Evolutionary conservation across 2,329 filamentous ascomycete species (phyloP).

Genomic region (Immersiporthe knoxdaviesiana): DNA sequence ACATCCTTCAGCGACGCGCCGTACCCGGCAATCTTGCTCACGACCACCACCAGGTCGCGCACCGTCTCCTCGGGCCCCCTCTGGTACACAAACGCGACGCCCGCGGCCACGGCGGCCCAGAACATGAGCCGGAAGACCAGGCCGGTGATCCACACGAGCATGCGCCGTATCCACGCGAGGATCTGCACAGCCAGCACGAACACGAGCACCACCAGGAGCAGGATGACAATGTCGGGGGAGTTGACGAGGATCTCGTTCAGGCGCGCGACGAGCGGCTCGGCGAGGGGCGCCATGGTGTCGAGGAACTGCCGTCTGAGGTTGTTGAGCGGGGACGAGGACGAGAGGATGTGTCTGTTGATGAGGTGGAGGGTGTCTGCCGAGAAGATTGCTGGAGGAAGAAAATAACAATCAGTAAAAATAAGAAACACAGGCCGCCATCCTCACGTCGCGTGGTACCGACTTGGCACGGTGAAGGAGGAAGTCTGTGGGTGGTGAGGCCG

Average conservation of each 20-base stretch:
- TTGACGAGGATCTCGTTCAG: conserved; percentile 42
- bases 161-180: conserved; percentile 69
- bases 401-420: background rate
- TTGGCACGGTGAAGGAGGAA: background rate
- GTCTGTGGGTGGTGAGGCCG: background rate
- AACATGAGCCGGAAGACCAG: conserved; percentile 65
- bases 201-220: conserved; percentile 55
- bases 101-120: conserved; percentile 61
- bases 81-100: conserved; percentile 63
- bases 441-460: background rate
- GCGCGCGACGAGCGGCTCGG: conserved; percentile 49
- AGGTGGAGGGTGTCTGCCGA: conserved; percentile 47
- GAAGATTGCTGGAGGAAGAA: conserved; percentile 37
- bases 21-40: conserved; percentile 50
- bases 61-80: conserved; percentile 68
- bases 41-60: conserved; percentile 57
- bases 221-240: conserved; percentile 47
- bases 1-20: conserved; percentile 54
- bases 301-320: conserved; percentile 42
- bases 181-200: conserved; percentile 66
- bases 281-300: conserved; percentile 44
- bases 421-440: background rate
- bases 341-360: conserved; percentile 53
- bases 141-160: conserved; percentile 78
- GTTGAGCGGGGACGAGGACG: conserved; percentile 50